Evolutionary conservation across 2,329 filamentous ascomycete genomes (phyloP).

Genomic region (Camptophora hylomeconis): DNA sequence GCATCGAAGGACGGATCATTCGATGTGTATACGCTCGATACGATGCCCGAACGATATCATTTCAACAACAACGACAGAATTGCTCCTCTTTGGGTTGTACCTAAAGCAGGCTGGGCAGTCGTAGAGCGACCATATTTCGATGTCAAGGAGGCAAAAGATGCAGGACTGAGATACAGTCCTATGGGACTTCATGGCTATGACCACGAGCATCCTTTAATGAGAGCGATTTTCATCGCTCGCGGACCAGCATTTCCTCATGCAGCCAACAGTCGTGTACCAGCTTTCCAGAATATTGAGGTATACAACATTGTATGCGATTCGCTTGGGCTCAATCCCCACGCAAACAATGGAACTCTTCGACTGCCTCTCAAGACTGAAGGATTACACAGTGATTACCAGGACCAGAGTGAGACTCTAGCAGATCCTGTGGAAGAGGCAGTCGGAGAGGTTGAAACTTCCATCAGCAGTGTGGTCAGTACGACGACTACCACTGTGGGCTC

Average conservation of each 20-base stretch:
- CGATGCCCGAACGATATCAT: conserved; percentile 89
- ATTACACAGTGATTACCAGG: conserved; percentile 28
- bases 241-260: conserved; percentile 85
- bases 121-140: conserved; percentile 70
- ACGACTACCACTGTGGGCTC: conserved; percentile 1
- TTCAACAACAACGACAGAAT: conserved; percentile 82
- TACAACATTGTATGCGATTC: conserved; percentile 94
- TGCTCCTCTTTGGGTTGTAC: conserved; percentile 87
- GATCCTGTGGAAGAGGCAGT: no score
- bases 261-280: conserved; percentile 63
- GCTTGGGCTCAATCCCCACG: conserved; percentile 55
- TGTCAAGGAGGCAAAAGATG: conserved; percentile 51
- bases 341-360: conserved; percentile 75
- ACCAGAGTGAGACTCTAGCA: no score
- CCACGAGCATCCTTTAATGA: conserved; percentile 86
- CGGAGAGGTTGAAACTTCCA: no score
- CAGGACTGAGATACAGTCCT: conserved; percentile 60
- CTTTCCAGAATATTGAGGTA: conserved; percentile 87
- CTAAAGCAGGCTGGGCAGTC: conserved; percentile 85
- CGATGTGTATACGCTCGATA: conserved; percentile 71
- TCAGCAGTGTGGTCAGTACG: no score
- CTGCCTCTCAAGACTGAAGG: conserved; percentile 33
- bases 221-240: conserved; percentile 84
- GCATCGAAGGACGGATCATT: conserved; percentile 47
- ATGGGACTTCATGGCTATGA: conserved; percentile 89